phyloP scores from a whole-genome alignment of 2,329 filamentous ascomycete genomes.

The Chrysoporthe cubensis region DNA sequence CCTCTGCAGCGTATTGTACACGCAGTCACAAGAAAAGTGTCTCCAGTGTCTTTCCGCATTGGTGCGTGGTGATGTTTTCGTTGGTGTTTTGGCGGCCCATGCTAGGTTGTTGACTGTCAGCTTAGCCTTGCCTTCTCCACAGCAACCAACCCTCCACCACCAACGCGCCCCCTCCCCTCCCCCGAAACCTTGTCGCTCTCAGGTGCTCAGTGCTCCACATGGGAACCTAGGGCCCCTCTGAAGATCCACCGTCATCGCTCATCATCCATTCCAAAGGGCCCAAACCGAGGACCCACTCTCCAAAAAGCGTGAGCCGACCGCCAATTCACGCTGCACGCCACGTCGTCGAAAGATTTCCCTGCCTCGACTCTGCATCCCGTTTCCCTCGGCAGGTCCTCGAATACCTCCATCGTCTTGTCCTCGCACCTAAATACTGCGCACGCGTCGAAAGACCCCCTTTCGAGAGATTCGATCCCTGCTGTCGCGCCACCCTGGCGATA shows the following conservation, averaged over 20 bases:
- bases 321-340: conserved; percentile 13
- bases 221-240: background rate
- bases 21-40: too few relatives aligned
- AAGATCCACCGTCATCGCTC: conserved; percentile 1
- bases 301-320: conserved; percentile 3
- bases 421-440: background rate
- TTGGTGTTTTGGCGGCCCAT: background rate
- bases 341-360: conserved; percentile 14
- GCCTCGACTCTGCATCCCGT: background rate
- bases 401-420: background rate
- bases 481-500: background rate
- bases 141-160: conserved; percentile 12
- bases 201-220: background rate
- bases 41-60: background rate
- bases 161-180: background rate
- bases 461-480: background rate
- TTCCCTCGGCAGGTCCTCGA: background rate
- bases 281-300: background rate
- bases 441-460: background rate
- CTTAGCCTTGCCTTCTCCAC: background rate
- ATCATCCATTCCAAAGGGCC: background rate
- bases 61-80: background rate
- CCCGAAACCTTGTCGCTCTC: background rate
- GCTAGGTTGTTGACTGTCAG: background rate
- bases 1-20: background rate